Conservation (phyloP, 257 asterid genomes). For the Penstemon eatonii region DNA sequence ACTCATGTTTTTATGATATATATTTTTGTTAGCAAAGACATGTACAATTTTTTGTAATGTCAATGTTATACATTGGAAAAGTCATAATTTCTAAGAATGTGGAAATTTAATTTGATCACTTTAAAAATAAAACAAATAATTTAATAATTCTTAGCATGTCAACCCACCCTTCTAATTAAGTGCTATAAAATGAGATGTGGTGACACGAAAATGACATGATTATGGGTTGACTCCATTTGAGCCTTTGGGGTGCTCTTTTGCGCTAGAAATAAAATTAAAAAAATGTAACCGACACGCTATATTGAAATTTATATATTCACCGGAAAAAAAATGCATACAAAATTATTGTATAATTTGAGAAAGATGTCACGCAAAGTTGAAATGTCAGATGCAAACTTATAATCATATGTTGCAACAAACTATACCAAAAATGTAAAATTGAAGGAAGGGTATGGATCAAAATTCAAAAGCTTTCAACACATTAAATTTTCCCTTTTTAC, state of each 20-base stretch:
- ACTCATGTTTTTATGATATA: too few species aligned
- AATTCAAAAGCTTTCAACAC: conserved; percentile 8
- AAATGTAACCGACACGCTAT: not conserved
- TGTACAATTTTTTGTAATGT: too few species aligned
- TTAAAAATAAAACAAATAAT: too few species aligned
- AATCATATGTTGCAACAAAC: conserved; percentile 25
- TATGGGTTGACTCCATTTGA: too few species aligned
- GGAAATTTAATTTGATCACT: too few species aligned
- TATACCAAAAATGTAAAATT: conserved; percentile 7
- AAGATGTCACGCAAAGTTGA: conserved; percentile 26
- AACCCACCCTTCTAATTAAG: not conserved
- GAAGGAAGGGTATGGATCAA: conserved; percentile 1
- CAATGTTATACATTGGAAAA: too few species aligned
- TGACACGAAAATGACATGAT: not conserved
- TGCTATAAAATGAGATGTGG: not conserved
- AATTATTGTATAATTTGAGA: not conserved
- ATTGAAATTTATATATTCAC: not conserved
- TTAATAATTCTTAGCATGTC: too few species aligned
- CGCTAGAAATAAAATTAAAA: not conserved
- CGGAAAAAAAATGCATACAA: not conserved
- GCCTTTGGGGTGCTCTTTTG: too few species aligned
- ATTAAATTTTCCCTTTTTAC: not conserved
- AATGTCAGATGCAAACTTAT: not conserved
- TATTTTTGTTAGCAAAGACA: too few species aligned
- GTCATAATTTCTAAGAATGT: too few species aligned